A percentile compares a stretch with the other conserved stretches of the same genome.
Evolutionary conservation across 305 asterid species (phyloP).

Genomic region (Fraxinus platypoda): DNA sequence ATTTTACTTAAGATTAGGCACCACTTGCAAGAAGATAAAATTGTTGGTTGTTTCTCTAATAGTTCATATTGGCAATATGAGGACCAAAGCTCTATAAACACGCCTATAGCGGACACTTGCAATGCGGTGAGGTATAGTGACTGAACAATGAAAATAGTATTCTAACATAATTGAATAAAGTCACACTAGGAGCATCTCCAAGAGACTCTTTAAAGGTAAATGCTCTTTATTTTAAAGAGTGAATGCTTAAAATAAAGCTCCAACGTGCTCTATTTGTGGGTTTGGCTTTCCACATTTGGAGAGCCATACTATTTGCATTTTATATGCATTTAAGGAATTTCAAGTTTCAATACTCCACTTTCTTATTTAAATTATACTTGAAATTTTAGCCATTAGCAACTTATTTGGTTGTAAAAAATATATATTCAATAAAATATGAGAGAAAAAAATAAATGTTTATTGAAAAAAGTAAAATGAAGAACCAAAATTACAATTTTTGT

Average conservation of each 20-base stretch:
- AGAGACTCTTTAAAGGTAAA: neutral
- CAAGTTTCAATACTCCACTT: neutral
- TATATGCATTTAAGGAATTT: neutral
- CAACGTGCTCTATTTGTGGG: neutral
- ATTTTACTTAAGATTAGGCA: neutral
- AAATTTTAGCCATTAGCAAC: neutral
- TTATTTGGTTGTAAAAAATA: neutral
- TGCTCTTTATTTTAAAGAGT: neutral
- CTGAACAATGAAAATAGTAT: neutral
- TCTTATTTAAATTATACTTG: neutral
- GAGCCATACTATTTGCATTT: neutral
- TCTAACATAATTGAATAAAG: neutral
- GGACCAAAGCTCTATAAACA: neutral
- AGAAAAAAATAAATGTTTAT: neutral
- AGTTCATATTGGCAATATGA: neutral
- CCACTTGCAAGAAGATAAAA: neutral
- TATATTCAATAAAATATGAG: neutral
- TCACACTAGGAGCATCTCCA: neutral
- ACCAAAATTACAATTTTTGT: neutral
- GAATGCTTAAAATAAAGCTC: neutral
- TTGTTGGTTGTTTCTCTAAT: neutral
- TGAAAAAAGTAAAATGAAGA: neutral
- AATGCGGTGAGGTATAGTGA: neutral
- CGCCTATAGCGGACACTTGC: neutral
- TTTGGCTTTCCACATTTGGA: neutral